These are phyloP conservation scores for Acanthamoeba lenticulata DNA, from an alignment of 208 protist genomes.

Conservation along the genomic window DNA sequence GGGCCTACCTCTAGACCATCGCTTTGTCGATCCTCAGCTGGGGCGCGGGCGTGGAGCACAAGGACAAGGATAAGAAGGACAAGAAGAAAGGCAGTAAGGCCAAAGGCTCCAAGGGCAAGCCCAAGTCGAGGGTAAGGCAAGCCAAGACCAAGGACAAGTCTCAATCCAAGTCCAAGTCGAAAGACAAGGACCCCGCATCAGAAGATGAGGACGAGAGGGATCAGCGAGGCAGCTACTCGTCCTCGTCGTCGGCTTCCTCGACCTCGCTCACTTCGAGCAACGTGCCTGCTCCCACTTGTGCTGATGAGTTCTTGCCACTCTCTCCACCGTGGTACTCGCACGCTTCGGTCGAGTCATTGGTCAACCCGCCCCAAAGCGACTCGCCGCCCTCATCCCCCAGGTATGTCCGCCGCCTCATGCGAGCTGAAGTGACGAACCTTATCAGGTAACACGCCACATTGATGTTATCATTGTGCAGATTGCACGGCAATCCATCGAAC, in stretches of 20 bases:
- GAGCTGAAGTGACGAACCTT: too few relatives aligned
- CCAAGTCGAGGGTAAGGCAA: not conserved
- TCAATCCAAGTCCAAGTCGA: not conserved
- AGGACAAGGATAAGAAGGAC: conserved; percentile 39
- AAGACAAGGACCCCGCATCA: not conserved
- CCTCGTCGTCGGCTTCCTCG: not conserved
- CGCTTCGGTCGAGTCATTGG: not conserved
- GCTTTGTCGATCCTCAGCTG: conserved; percentile 58
- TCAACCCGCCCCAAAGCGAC: not conserved
- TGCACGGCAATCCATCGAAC: too few relatives aligned
- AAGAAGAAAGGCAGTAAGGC: conserved; percentile 40
- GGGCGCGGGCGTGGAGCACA: conserved; percentile 6
- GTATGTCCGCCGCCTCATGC: not conserved
- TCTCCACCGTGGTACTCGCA: conserved; percentile 20
- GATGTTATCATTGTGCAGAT: too few relatives aligned
- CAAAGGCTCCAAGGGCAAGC: conserved; percentile 10
- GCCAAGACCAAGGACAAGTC: conserved; percentile 59
- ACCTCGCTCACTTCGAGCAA: not conserved
- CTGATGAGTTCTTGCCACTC: conserved; percentile 23
- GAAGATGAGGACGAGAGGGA: not conserved
- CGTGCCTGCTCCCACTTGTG: not conserved
- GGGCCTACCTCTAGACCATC: not conserved
- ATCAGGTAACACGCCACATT: too few relatives aligned
- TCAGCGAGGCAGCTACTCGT: conserved; percentile 22
- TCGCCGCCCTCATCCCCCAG: conserved; percentile 22